These are phyloP conservation scores for Smallanthus sonchifolius DNA, from an alignment of 129 eudicot species.

Conservation along the genomic window DNA sequence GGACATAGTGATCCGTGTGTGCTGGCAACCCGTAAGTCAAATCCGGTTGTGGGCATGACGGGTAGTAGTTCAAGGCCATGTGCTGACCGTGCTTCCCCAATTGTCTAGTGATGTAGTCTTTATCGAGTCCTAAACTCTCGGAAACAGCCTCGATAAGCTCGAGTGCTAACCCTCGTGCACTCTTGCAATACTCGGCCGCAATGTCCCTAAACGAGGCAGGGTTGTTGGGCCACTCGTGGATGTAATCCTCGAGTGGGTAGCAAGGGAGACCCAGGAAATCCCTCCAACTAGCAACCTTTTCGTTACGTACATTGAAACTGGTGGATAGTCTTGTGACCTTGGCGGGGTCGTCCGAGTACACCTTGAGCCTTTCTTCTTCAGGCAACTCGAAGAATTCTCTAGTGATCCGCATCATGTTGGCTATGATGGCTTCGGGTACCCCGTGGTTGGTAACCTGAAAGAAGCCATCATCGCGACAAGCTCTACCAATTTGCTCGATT, in stretches of 20 bases:
- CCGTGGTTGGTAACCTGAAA: conserved; percentile 42
- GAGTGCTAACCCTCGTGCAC: conserved; percentile 20
- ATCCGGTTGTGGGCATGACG: conserved; percentile 37
- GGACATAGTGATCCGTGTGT: conserved; percentile 21
- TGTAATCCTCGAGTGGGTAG: conserved; percentile 31
- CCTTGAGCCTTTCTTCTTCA: conserved; percentile 31
- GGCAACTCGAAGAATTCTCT: conserved; percentile 30
- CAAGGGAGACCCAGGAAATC: conserved; percentile 48
- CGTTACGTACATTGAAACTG: conserved; percentile 33
- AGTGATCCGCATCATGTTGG: conserved; percentile 23
- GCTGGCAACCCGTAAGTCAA: conserved; percentile 36
- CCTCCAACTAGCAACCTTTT: conserved; percentile 42
- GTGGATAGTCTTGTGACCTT: conserved; percentile 36
- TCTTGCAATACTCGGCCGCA: conserved; percentile 34
- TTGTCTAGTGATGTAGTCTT: conserved; percentile 22
- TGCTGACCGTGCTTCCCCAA: conserved; percentile 42
- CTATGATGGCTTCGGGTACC: conserved; percentile 13
- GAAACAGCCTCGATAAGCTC: conserved; percentile 33
- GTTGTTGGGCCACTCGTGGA: conserved; percentile 40
- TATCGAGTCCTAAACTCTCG: conserved; percentile 34
- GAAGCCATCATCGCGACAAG: conserved; percentile 36
- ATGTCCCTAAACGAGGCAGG: conserved; percentile 27
- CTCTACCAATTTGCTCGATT: conserved; percentile 29
- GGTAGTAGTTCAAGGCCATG: conserved; percentile 41
- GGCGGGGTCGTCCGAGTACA: conserved; percentile 35